Conservation (phyloP, 2,329 filamentous ascomycete genomes). For the Plenodomus lindquistii region DNA sequence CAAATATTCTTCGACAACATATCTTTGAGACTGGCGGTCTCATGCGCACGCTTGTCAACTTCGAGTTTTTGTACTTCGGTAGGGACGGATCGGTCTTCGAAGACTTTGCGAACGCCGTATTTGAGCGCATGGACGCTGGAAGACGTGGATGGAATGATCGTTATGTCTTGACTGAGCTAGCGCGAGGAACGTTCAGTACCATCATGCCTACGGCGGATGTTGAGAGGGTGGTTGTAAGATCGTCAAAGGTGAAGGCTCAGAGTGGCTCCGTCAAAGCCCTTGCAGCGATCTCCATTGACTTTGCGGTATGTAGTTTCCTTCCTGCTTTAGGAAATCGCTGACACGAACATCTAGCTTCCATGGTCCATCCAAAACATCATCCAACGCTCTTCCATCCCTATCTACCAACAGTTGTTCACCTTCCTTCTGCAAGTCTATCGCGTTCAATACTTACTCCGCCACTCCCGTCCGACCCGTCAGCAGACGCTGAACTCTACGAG, state of each 20-base stretch:
- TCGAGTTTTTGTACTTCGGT: conserved; percentile 77
- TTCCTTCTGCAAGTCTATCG: conserved; percentile 78
- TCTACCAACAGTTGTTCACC: conserved; percentile 74
- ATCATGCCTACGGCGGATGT: conserved; percentile 57
- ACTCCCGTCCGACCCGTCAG: conserved; percentile 37
- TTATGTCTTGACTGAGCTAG: conserved; percentile 77
- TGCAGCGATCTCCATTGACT: conserved; percentile 66
- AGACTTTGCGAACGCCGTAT: conserved; percentile 69
- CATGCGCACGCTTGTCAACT: conserved; percentile 63
- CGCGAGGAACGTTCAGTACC: conserved; percentile 69
- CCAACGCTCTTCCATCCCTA: conserved; percentile 62
- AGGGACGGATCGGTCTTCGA: conserved; percentile 71
- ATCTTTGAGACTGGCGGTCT: conserved; percentile 73
- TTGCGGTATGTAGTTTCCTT: conserved; percentile 62
- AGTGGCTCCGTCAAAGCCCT: conserved; percentile 66
- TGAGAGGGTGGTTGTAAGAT: conserved; percentile 65
- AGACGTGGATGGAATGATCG: conserved; percentile 74
- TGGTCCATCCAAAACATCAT: conserved; percentile 74
- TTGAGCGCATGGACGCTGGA: conserved; percentile 70
- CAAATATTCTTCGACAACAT: conserved; percentile 64
- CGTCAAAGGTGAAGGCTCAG: conserved; percentile 51
- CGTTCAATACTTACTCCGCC: conserved; percentile 69
- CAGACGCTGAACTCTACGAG: background rate
- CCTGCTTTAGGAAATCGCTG: background rate
- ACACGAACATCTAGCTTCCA: conserved; percentile 38